These are phyloP conservation scores for Silene uniflora DNA, from an alignment of 148 eudicot species.

Conservation along the genomic window DNA sequence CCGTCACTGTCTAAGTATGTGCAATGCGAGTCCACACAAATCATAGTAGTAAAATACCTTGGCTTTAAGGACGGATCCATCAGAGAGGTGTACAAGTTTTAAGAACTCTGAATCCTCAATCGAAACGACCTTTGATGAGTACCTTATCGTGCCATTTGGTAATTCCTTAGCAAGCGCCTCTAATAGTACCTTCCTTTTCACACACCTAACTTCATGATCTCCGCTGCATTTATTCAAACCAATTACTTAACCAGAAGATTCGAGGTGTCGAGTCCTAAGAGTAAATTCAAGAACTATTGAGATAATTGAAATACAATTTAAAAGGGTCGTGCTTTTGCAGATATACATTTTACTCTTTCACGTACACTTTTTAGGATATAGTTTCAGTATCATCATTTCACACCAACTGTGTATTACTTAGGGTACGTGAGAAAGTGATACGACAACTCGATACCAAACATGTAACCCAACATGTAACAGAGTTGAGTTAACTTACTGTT, in stretches of 20 bases:
- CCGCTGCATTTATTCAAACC: conserved; percentile 31
- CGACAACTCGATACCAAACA: no score
- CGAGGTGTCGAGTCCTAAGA: no score
- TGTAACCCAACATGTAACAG: not conserved
- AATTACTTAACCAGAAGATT: no score
- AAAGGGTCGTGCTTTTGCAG: no score
- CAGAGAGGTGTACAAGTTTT: conserved; percentile 52
- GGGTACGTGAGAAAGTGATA: no score
- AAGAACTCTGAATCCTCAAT: conserved; percentile 39
- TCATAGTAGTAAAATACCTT: conserved; percentile 30
- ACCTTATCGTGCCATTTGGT: conserved; percentile 49
- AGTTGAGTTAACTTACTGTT: conserved; percentile 18
- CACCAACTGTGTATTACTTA: no score
- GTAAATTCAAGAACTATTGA: no score
- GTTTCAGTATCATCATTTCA: no score
- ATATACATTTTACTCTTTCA: no score
- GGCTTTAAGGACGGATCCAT: conserved; percentile 43
- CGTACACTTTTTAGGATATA: no score
- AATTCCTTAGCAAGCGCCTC: conserved; percentile 56
- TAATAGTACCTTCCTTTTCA: conserved; percentile 38
- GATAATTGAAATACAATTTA: no score
- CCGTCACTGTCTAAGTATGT: not conserved
- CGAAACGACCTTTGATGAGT: conserved; percentile 53
- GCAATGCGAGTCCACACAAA: not conserved
- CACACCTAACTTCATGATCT: conserved; percentile 44